Evolutionary conservation across 2,329 filamentous ascomycete species (phyloP).

Genomic region (Oidium heveae): DNA sequence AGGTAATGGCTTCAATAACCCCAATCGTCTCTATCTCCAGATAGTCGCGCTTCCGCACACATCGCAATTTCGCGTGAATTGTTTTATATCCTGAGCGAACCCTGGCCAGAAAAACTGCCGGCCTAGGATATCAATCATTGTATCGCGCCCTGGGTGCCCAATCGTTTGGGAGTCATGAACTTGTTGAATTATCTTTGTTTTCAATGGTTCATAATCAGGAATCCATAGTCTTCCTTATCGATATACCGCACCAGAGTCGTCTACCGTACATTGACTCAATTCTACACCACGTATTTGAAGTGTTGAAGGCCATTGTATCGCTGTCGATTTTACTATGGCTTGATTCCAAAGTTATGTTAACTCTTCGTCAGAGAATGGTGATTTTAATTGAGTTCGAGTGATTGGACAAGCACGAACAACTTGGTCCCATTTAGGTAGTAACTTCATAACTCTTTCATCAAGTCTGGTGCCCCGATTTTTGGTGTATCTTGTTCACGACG

Average conservation of each 20-base stretch:
- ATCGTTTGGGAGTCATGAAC: neutral
- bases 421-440: neutral
- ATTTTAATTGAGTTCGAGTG: neutral
- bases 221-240: neutral
- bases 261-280: neutral
- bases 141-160: neutral
- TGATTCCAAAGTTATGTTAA: neutral
- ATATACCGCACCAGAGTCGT: neutral
- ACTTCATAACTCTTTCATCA: neutral
- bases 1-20: neutral
- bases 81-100: neutral
- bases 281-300: neutral
- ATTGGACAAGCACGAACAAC: neutral
- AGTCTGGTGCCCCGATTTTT: neutral
- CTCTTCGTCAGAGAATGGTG: neutral
- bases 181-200: neutral
- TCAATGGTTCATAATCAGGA: neutral
- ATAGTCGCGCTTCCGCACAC: neutral
- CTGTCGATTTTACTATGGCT: neutral
- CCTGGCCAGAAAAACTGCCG: neutral
- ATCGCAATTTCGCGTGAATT: neutral
- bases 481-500: neutral
- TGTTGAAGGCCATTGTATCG: neutral
- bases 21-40: neutral
- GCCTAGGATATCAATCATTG: neutral